These are phyloP conservation scores for Plantago coronopus DNA, from an alignment of 305 asterid genomes.

Conservation along the genomic window DNA sequence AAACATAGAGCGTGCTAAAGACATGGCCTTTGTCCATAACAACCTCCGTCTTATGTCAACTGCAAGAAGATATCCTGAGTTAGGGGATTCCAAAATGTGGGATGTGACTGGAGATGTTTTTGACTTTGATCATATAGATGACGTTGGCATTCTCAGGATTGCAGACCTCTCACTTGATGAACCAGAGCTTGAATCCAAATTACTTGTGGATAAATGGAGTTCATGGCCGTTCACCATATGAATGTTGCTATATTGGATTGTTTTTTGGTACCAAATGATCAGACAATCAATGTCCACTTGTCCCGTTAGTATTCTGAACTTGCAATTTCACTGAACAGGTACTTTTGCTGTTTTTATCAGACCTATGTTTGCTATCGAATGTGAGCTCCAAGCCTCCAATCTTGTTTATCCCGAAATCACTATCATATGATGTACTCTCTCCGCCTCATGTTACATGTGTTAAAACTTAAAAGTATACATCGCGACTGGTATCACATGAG, in stretches of 20 bases:
- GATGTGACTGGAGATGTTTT: slow-evolving; percentile 9
- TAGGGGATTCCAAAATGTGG: slow-evolving; percentile 1
- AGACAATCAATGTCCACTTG: too few species aligned
- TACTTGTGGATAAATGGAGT: neutral
- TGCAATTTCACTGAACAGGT: too few species aligned
- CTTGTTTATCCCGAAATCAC: too few species aligned
- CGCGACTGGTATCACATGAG: too few species aligned
- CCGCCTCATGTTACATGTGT: too few species aligned
- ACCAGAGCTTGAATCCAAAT: neutral
- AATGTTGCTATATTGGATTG: neutral
- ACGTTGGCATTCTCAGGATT: neutral
- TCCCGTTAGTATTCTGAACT: too few species aligned
- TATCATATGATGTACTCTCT: too few species aligned
- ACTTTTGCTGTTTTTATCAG: too few species aligned
- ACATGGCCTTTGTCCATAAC: neutral
- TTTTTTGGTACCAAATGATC: too few species aligned
- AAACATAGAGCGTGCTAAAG: neutral
- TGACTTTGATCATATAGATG: neutral
- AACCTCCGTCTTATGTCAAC: neutral
- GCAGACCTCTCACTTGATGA: neutral
- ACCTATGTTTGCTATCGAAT: too few species aligned
- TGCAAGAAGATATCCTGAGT: neutral
- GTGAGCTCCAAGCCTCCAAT: too few species aligned
- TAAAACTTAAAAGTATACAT: too few species aligned
- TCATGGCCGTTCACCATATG: neutral